Base-by-base conservation (phyloP, 805 yeast species). In the Vanderwaltozyma yarrowii region DNA sequence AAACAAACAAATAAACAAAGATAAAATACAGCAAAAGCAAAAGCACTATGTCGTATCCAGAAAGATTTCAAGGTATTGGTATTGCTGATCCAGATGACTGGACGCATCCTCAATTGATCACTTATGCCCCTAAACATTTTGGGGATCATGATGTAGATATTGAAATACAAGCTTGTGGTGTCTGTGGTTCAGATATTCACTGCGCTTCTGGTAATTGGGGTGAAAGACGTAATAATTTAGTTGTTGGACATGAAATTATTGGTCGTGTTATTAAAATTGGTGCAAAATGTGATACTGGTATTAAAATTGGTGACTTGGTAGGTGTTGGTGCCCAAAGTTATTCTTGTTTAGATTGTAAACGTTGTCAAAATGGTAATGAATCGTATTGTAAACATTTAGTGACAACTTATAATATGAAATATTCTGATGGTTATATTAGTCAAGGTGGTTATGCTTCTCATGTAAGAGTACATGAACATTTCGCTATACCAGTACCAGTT, bases 321-420 rank as follows among this genome's bases (percentile, higher is more conserved):
- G 94, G 89, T 38, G 70, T 81, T 35, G 94, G 94, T 48, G 89
- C 92, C 17, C 78, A 74, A 51, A 65, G 70, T 17, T 64, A 62
- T 42, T 65, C 81, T 29, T 83, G 92, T 64, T 59, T 67, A 39
- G 62, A 71, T 14, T 84, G 94, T 62, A 51, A 65, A 35, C 67
- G 75, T 52, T 84, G 87, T 67, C 55, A 66, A 19, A 44, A 51
- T 30, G 67, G 65, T 47, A 70, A 76, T 54, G 80, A 78, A 47
- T 69, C 62, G 46, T 74, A 73, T 65, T 82, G 92, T 62, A 34
- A 56, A n/a, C 52, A 66, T 13, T 35, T 47, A 12, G 68, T 69
- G 33, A 59, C 63, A 35, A 80, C 88, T 18, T 80, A 80, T 25
- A 36, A 37, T 35, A 29, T 20, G 15, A 18, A 59, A 63, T 76